These are phyloP conservation scores for Ogataea sp. DNA, from an alignment of 805 yeast species.

Conservation along the genomic window DNA sequence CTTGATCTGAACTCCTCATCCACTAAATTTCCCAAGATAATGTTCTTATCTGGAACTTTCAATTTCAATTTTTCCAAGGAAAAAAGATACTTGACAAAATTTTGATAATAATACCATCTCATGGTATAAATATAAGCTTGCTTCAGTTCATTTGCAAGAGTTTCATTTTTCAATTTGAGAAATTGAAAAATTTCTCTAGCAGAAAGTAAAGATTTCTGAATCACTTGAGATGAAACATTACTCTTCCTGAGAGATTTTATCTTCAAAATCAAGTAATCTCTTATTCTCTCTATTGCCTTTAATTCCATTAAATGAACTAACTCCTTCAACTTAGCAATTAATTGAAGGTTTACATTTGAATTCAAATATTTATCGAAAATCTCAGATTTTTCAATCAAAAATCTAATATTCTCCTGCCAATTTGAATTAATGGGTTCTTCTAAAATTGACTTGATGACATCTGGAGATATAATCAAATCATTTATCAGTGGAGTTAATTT, in stretches of 20 bases:
- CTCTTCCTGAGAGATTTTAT: conserved; percentile 64
- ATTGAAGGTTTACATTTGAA: conserved; percentile 5
- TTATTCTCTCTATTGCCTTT: conserved; percentile 67
- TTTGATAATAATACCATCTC: conserved; percentile 83
- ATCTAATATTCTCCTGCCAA: conserved; percentile 64
- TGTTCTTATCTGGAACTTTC: conserved; percentile 42
- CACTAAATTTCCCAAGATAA: conserved; percentile 12
- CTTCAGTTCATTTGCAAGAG: conserved; percentile 63
- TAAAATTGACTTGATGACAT: conserved; percentile 48
- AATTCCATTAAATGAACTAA: conserved; percentile 44
- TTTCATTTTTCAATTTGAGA: conserved; percentile 42
- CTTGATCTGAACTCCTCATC: conserved; percentile 10
- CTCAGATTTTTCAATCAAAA: conserved; percentile 48
- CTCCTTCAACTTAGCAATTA: conserved; percentile 16
- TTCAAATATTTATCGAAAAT: conserved; percentile 36
- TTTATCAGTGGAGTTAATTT: conserved; percentile 68
- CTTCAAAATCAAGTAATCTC: conserved; percentile 56
- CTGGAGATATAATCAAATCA: conserved; percentile 71
- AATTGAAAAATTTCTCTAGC: conserved; percentile 58
- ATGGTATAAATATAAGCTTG: conserved; percentile 83
- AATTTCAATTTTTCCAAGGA: conserved; percentile 60
- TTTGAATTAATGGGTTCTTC: conserved; percentile 45
- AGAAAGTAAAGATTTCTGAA: conserved; percentile 59
- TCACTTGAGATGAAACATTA: conserved; percentile 59
- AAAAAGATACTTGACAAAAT: conserved; percentile 69